Base-by-base conservation (phyloP, 805 yeast genomes). In the Kazachstania martiniae region DNA sequence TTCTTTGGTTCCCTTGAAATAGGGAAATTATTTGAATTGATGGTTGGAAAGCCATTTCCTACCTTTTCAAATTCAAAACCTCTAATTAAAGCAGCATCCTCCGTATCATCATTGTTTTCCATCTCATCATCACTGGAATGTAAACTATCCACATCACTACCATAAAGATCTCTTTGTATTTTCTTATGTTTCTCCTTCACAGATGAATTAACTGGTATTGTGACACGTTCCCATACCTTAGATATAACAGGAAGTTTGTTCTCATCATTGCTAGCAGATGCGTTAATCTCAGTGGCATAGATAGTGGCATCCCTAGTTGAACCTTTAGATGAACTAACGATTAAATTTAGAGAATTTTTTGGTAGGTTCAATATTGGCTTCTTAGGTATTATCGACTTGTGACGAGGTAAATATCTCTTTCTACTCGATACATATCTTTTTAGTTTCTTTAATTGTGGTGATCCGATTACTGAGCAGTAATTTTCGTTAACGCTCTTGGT, bases 271-370 rank as follows among this genome's bases (percentile, higher is more conserved):
- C 37, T 37, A n/a, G 43, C 19, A 8, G 45, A 33, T 2, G 54
- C 43, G 30, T 53, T 53, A 2, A 53, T 50, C 35, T 53, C 58
- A 8, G 58, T 53, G 16, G 57, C 58, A 38, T 44, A 53, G 10
- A 53, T 46, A 17, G 58, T 51, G 5, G 58, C 58, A 33, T 53
- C 56, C 28, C 45, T 44, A 23, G 46, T 28, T 10, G 51, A 47
- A 7, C 56, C 56, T 26, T 41, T 46, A 9, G 53, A 45, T 4
- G 58, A 49, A 21, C 49, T 41, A 9, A 53, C 55, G 23, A 53
- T 32, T 12, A 50, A 34, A 34, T 50, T 53, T 27, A 53, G 34
- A 16, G 44, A 28, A 9, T 38, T 36, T 7, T 39, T 18, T 4
- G 40, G 41, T 19, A 38, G 25, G 27, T 40, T 44, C 16, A 53